Base-by-base conservation (phyloP, 225 moss, liverwort and hornwort species). In the Antitrichia curtipendula region DNA sequence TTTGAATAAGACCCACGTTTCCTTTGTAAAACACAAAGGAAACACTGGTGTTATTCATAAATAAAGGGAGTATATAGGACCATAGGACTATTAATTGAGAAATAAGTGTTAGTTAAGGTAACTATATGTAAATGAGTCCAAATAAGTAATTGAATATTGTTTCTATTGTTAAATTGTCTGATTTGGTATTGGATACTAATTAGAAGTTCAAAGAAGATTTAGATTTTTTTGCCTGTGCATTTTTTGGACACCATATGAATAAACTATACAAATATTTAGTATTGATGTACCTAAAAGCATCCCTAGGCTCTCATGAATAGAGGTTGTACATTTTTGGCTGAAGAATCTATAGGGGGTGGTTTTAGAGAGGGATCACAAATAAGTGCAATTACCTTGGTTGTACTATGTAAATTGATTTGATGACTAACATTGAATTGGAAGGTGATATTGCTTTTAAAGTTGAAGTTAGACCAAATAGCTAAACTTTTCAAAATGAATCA, bases 281-380 rank as follows among this genome's bases (percentile, higher is more conserved):
- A 5, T 2, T 32, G 12, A 8, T 50, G 12, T 29, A 32, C 1
- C 3, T 7, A 11, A 32, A 20, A 49, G 7, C 3, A 32, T 1
- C 8, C 4, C 0, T 50, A 13, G 20, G 8, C 5, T 50, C 11
- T 75, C 4, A 32, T 21, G 18, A 49, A 49, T 49, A 49, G 21
- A 50, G 6, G 13, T 32, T 50, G 21, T 12, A 12, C 0, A 75
- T 75, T 75, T 32, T 49, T 20, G 4, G 4, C 13, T n/a, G n/a
- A 50, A 50, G 9, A 50, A 50, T 75, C 13, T 50, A 13, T 4
- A 11, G 4, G 5, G 1, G 7, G 0, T 0, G 0, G 7, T 74
- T 0, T 20, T 7, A 20, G 1, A 47, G 12, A 45, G 16, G 16
- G 10, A 5, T 45, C 2, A 28, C 16, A 16, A 20, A 8, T 75